phyloP scores from a whole-genome alignment of 2,329 filamentous ascomycete species.

The Coniella lustricola region DNA sequence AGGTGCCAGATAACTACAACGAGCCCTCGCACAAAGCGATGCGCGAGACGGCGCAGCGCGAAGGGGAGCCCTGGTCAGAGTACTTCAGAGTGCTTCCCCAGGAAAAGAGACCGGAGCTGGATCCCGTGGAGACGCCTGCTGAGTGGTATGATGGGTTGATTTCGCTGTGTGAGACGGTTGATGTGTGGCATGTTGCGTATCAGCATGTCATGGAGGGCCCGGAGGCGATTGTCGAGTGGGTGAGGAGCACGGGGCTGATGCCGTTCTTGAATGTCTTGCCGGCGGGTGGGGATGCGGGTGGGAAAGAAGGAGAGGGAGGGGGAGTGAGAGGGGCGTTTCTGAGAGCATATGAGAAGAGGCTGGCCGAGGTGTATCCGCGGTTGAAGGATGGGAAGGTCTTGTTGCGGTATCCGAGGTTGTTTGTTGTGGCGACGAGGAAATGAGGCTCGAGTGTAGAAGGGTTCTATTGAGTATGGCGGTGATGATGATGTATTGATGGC shows the following conservation, averaged over 20 bases:
- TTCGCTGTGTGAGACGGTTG: conserved; percentile 33
- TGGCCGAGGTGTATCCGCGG: conserved; percentile 38
- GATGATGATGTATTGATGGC: neutral
- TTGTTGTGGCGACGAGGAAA: conserved; percentile 39
- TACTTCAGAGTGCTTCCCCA: conserved; percentile 14
- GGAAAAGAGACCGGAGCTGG: conserved; percentile 32
- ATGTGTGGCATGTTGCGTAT: conserved; percentile 50
- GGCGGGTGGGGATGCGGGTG: conserved; percentile 18
- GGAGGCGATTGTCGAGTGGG: conserved; percentile 50
- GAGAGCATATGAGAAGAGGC: conserved; percentile 35
- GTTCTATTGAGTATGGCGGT: neutral
- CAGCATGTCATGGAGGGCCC: conserved; percentile 43
- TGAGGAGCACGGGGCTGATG: conserved; percentile 48
- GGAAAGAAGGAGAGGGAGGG: too few relatives aligned
- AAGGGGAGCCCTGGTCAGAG: conserved; percentile 17
- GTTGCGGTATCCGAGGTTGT: conserved; percentile 48
- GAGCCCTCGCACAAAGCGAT: conserved; percentile 45
- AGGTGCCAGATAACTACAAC: conserved; percentile 40
- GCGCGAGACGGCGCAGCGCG: conserved; percentile 33
- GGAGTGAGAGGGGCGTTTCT: conserved; percentile 37
- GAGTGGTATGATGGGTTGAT: conserved; percentile 43
- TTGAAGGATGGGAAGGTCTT: conserved; percentile 45
- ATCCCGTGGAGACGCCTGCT: conserved; percentile 39
- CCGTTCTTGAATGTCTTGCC: conserved; percentile 45
- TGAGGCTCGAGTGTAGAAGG: neutral